These are phyloP conservation scores for Dioszegia hungarica DNA, from an alignment of 768 basidiomycete genomes.

Conservation along the genomic window DNA sequence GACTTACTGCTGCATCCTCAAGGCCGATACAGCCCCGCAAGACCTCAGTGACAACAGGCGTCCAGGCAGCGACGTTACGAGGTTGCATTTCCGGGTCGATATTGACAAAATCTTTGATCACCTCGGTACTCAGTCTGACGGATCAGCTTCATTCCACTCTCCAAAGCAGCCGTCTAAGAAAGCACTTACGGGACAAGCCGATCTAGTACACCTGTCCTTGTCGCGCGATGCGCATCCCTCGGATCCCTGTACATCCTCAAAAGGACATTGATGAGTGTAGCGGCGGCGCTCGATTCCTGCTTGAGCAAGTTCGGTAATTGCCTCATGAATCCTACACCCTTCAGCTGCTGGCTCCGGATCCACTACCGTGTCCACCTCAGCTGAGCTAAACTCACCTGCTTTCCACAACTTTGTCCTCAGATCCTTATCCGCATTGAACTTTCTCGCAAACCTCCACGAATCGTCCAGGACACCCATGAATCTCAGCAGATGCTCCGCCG, in stretches of 20 bases:
- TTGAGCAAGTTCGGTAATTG: slow-evolving; percentile 95
- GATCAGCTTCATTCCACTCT: background rate
- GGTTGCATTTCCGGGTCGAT: slow-evolving; percentile 83
- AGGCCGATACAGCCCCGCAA: slow-evolving; percentile 82
- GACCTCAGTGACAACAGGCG: slow-evolving; percentile 95
- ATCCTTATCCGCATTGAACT: slow-evolving; percentile 98
- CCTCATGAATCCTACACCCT: slow-evolving; percentile 89
- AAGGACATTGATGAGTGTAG: slow-evolving; percentile 86
- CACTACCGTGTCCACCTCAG: too few relatives aligned
- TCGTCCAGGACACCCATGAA: slow-evolving; percentile 95
- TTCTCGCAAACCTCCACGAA: slow-evolving; percentile 93
- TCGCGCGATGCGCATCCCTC: slow-evolving; percentile 66
- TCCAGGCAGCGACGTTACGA: slow-evolving; percentile 95
- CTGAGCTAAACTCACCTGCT: slow-evolving; percentile 94
- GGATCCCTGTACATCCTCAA: slow-evolving; percentile 90
- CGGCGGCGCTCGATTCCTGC: slow-evolving; percentile 95
- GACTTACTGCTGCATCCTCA: slow-evolving; percentile 80
- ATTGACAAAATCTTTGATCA: slow-evolving; percentile 84
- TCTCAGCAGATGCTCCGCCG: slow-evolving; percentile 83
- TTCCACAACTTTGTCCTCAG: slow-evolving; percentile 95
- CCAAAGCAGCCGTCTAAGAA: background rate
- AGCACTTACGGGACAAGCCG: slow-evolving; percentile 64
- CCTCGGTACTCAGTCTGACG: slow-evolving; percentile 73
- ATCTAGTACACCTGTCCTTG: slow-evolving; percentile 62
- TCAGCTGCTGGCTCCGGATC: background rate